A percentile compares a stretch with the other conserved stretches of the same genome.
These are phyloP conservation scores for Decorospora gaudefroyi DNA, from an alignment of 2,329 filamentous ascomycete species.

Conservation along the genomic window DNA sequence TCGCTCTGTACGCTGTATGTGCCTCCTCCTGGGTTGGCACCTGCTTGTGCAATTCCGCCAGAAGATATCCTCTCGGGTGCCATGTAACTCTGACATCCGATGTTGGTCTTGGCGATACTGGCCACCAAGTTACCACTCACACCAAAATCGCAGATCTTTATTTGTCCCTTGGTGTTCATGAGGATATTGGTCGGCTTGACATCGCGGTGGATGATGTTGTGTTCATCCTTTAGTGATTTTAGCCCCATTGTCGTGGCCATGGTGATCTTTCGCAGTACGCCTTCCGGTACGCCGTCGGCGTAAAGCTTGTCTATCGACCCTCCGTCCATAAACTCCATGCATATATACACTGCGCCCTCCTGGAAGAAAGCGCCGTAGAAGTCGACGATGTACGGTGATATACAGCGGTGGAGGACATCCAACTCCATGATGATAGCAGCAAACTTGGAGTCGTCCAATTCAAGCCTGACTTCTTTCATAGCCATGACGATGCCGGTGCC, in stretches of 20 bases:
- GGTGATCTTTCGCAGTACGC: slow-evolving; percentile 85
- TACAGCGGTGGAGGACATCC: slow-evolving; percentile 91
- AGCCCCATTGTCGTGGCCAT: slow-evolving; percentile 87
- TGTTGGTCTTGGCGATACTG: slow-evolving; percentile 97
- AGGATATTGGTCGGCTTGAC: slow-evolving; percentile 99
- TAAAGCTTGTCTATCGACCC: slow-evolving; percentile 98
- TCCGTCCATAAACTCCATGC: slow-evolving; percentile 99
- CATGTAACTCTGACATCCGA: slow-evolving; percentile 99
- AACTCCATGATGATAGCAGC: slow-evolving; percentile 97
- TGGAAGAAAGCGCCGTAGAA: slow-evolving; percentile 99
- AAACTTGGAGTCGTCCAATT: slow-evolving; percentile 96
- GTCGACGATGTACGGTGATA: slow-evolving; percentile 96
- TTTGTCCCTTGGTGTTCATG: slow-evolving; percentile 82
- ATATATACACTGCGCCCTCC: slow-evolving; percentile 98
- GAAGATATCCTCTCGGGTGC: slow-evolving; percentile 93
- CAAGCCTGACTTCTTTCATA: slow-evolving; percentile 97
- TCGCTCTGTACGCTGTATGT: slow-evolving; percentile 98
- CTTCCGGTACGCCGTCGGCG: slow-evolving; percentile 84
- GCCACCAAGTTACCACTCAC: slow-evolving; percentile 96
- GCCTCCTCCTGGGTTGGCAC: slow-evolving; percentile 70
- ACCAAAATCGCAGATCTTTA: slow-evolving; percentile 99
- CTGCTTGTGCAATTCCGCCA: slow-evolving; percentile 74
- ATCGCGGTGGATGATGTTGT: slow-evolving; percentile 98
- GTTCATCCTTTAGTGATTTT: slow-evolving; percentile 92
- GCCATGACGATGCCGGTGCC: slow-evolving; percentile 87